Conservation (phyloP, 495 filamentous ascomycete genomes). For the Trichoderma virens region DNA sequence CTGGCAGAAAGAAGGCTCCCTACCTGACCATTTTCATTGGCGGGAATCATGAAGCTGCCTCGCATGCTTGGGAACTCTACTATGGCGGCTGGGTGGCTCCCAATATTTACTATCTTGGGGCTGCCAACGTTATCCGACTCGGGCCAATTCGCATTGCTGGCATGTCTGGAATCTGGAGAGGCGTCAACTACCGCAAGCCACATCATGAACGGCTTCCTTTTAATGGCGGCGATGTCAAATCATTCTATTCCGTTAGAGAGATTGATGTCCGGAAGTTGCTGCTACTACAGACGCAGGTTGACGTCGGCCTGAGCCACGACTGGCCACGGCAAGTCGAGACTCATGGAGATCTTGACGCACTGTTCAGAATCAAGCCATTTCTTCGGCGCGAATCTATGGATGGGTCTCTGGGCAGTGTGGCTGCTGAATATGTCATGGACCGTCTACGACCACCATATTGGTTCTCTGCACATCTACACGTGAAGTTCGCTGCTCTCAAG, state of each 20-base stretch:
- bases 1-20: conserved; percentile 64
- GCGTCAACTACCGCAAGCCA: conserved; percentile 68
- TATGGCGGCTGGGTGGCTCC: conserved; percentile 96
- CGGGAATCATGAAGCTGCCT: conserved; percentile 91
- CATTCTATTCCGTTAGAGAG: conserved; percentile 81
- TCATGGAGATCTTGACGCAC: conserved; percentile 50
- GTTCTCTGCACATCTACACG: conserved; percentile 92
- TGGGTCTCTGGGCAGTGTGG: conserved; percentile 67
- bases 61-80: conserved; percentile 80
- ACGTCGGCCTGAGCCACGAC: conserved; percentile 88
- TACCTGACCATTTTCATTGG: conserved; percentile 87
- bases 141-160: conserved; percentile 83
- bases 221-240: conserved; percentile 58
- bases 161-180: conserved; percentile 89
- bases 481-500: conserved; percentile 70
- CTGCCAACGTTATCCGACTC: conserved; percentile 75
- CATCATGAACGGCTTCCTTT: conserved; percentile 88
- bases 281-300: conserved; percentile 73
- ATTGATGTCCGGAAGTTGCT: conserved; percentile 87
- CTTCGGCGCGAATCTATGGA: conserved; percentile 66
- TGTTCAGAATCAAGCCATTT: conserved; percentile 63
- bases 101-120: conserved; percentile 94
- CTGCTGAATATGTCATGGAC: conserved; percentile 71
- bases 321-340: conserved; percentile 82
- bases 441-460: conserved; percentile 75